These are phyloP conservation scores for Arthromyces matolae DNA, from an alignment of 768 basidiomycete species.

Conservation along the genomic window DNA sequence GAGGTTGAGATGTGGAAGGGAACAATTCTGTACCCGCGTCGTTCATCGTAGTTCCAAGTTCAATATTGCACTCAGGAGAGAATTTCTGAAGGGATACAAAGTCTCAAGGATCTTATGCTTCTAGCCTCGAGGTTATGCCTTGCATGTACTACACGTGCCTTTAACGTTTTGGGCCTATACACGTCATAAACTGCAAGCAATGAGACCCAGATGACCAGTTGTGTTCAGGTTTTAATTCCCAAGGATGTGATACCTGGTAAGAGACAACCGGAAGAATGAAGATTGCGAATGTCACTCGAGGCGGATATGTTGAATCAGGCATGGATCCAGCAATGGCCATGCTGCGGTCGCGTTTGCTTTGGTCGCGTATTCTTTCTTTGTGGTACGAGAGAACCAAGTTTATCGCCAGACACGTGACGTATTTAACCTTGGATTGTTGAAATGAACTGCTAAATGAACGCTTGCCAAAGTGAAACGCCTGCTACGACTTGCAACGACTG, in stretches of 20 bases:
- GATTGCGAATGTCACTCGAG: too few relatives aligned
- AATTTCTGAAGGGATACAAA: background rate
- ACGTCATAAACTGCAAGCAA: background rate
- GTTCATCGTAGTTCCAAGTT: too few relatives aligned
- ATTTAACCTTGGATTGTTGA: background rate
- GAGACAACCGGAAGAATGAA: too few relatives aligned
- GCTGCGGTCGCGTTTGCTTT: too few relatives aligned
- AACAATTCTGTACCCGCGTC: slow-evolving; percentile 11
- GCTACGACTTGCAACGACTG: slow-evolving; percentile 1
- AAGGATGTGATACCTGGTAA: too few relatives aligned
- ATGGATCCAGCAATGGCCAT: too few relatives aligned
- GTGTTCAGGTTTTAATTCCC: slow-evolving; percentile 1
- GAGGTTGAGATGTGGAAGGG: slow-evolving; percentile 10
- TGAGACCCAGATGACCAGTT: background rate
- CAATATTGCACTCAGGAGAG: background rate
- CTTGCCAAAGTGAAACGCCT: background rate
- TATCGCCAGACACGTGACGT: background rate
- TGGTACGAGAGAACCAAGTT: too few relatives aligned
- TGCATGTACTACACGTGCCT: background rate
- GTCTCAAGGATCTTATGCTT: background rate
- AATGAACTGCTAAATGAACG: background rate
- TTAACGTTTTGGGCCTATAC: background rate
- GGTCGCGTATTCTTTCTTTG: too few relatives aligned
- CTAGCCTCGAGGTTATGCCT: slow-evolving; percentile 1
- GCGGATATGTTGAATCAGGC: too few relatives aligned